phyloP scores from a whole-genome alignment of 345 rosid genomes.

The Euphorbia pulcherrima region DNA sequence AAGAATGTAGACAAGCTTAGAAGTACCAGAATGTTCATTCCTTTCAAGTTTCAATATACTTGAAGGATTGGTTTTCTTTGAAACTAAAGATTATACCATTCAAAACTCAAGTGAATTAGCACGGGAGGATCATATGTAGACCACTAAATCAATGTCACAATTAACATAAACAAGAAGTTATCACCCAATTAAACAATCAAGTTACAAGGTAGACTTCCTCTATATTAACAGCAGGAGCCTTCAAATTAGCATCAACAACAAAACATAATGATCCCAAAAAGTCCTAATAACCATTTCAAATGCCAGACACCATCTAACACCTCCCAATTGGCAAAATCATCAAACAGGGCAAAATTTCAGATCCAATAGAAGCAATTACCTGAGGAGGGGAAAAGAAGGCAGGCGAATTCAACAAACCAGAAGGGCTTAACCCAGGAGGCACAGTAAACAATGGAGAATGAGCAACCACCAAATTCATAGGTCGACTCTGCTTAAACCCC shows the following conservation, averaged over 20 bases:
- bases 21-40: not conserved
- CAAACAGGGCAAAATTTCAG: constrained; percentile 1
- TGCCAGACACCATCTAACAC: not conserved
- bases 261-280: not conserved
- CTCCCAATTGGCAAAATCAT: not conserved
- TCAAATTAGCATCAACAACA: not conserved
- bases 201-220: not conserved
- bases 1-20: too few species aligned
- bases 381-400: constrained; percentile 64
- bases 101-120: not conserved
- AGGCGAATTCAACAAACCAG: constrained; percentile 76
- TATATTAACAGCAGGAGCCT: not conserved
- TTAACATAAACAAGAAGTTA: not conserved
- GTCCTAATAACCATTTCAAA: not conserved
- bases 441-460: constrained; percentile 61
- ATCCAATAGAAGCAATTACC: constrained; percentile 33
- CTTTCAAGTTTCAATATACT: not conserved
- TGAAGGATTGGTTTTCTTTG: not conserved
- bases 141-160: not conserved
- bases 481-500: constrained; percentile 54
- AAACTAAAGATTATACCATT: not conserved
- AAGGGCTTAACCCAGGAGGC: constrained; percentile 91
- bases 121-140: not conserved
- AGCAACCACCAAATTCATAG: constrained; percentile 43
- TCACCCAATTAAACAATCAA: not conserved